Base-by-base conservation (phyloP, 2,329 filamentous ascomycete species). In the Alternaria angustiovoidea region DNA sequence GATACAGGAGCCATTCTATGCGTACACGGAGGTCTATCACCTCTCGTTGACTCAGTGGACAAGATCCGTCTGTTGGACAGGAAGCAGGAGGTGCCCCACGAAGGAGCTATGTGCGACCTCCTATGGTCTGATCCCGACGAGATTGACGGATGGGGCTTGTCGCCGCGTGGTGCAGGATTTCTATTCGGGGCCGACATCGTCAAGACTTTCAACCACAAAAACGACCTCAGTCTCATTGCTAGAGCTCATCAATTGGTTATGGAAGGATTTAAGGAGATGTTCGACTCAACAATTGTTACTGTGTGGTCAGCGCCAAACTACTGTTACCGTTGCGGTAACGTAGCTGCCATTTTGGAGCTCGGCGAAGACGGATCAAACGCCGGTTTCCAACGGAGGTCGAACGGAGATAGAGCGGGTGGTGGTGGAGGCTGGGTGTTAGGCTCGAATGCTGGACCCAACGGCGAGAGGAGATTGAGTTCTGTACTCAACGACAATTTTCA, bases 211-310 rank as follows among this genome's bases (percentile, higher is more conserved):
- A 99, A 98, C 80, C 90, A 97, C 79, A 88, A 89, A 59, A 99
- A 99, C 78, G 92, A 97, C 74, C 86, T 99, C 28, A 93, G 90
- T 22, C 85, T 99, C 53, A 95, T 99, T 66, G 95, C 94, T 18
- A 88, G 95, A 56, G 95, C 95, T 1, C 95, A 99, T 76, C 95
- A 99, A 79, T 88, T 99, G 22, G 95, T 99, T 66, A 99, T 98
- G 95, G 95, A 99, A 78, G 95, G 95, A 0, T 99, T 97, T 80
- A 98, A 98, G 81, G 95, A 98, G 20, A 98, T 98, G 94, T 99
- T 98, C 74, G 73, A 75, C 75, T 91, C 89, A 14, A 92, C 89
- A 48, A 97, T 99, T 65, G 95, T 98, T 42, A 99, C 95, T 0
- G 95, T 99, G n/a, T 99, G 95, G 83, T 80, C 78, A 16, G 95